phyloP scores from a whole-genome alignment of 1,284 basidiomycete species.

The Pseudomicrostroma phylloplanum region DNA sequence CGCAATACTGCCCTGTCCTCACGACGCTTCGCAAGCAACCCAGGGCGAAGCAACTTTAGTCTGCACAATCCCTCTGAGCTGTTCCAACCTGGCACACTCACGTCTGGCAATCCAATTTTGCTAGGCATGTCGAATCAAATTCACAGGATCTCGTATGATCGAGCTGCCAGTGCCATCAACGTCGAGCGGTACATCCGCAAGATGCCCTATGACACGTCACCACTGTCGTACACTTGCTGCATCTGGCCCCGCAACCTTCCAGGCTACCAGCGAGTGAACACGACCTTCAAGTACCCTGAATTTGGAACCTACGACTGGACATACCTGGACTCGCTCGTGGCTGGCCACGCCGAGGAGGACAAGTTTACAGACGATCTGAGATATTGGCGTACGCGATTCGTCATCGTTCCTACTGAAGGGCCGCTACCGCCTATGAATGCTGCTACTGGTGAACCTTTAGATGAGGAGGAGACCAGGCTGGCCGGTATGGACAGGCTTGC shows the following conservation, averaged over 20 bases:
- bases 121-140: slow-evolving; percentile 93
- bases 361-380: slow-evolving; percentile 41
- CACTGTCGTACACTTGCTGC: slow-evolving; percentile 75
- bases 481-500: slow-evolving; percentile 85
- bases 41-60: slow-evolving; percentile 16
- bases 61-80: slow-evolving; percentile 45
- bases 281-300: slow-evolving; percentile 71
- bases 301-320: slow-evolving; percentile 57
- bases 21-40: background rate
- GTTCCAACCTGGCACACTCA: slow-evolving; percentile 45
- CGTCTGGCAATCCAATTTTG: slow-evolving; percentile 63
- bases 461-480: slow-evolving; percentile 79
- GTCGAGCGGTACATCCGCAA: slow-evolving; percentile 79
- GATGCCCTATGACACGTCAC: slow-evolving; percentile 59
- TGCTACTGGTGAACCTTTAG: slow-evolving; percentile 49
- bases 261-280: slow-evolving; percentile 73
- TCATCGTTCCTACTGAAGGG: slow-evolving; percentile 78
- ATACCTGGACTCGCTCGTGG: slow-evolving; percentile 52
- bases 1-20: background rate
- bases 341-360: slow-evolving; percentile 44
- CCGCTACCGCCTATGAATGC: slow-evolving; percentile 57
- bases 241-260: slow-evolving; percentile 86
- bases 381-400: slow-evolving; percentile 92
- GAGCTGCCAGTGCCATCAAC: slow-evolving; percentile 73
- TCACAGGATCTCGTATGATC: slow-evolving; percentile 75